These are phyloP conservation scores for Nakataea oryzae DNA, from an alignment of 2,329 filamentous ascomycete genomes.

Conservation along the genomic window DNA sequence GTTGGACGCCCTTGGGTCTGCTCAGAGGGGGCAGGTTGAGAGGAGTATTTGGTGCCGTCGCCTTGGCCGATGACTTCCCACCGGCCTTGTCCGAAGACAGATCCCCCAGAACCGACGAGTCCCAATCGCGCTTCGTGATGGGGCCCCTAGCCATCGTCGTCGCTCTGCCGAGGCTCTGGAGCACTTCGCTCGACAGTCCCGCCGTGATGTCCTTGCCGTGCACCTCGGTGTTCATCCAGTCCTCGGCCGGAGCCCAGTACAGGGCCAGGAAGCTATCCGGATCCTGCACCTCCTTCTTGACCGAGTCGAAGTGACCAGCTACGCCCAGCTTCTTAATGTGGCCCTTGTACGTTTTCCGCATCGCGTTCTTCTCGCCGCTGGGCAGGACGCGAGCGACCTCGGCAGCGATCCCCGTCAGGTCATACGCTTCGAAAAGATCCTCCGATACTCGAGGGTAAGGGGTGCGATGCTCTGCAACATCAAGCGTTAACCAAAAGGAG, in stretches of 20 bases:
- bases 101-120: slow-evolving; percentile 48
- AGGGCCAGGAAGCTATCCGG: slow-evolving; percentile 43
- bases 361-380: slow-evolving; percentile 56
- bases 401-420: slow-evolving; percentile 43
- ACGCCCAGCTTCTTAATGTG: slow-evolving; percentile 55
- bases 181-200: slow-evolving; percentile 36
- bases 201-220: slow-evolving; percentile 43
- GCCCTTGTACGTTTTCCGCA: slow-evolving; percentile 59
- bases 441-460: slow-evolving; percentile 37
- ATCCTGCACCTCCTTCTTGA: slow-evolving; percentile 42
- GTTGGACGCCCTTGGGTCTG: slow-evolving; percentile 27
- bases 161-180: slow-evolving; percentile 35
- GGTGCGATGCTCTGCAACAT: slow-evolving; percentile 34
- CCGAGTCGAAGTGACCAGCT: slow-evolving; percentile 49
- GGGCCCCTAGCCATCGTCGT: slow-evolving; percentile 47
- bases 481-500: slow-evolving; percentile 29
- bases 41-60: slow-evolving; percentile 44
- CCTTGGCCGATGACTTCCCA: slow-evolving; percentile 30
- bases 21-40: slow-evolving; percentile 21
- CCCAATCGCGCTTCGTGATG: slow-evolving; percentile 44
- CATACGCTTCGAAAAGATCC: slow-evolving; percentile 50
- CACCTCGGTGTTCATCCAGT: slow-evolving; percentile 45
- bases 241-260: slow-evolving; percentile 39
- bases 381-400: slow-evolving; percentile 54
- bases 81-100: slow-evolving; percentile 30